Evolutionary conservation across 139 green algal species (phyloP).

Genomic region (Chlorella ohadii): DNA sequence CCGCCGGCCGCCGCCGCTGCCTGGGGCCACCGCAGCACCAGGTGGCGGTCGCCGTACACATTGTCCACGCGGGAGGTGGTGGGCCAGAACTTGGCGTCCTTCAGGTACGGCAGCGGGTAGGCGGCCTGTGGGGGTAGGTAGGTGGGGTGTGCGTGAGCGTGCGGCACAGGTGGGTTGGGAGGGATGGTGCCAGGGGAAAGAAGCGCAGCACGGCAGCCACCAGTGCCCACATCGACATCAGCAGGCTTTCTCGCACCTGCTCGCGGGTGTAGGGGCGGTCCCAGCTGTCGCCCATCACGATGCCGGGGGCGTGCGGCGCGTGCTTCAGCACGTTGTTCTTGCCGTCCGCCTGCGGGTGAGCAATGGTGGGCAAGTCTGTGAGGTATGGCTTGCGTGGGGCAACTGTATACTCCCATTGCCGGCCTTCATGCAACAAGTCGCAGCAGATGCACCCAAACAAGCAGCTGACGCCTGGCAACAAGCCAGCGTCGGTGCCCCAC

Average conservation of each 20-base stretch:
- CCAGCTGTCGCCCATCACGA: slow-evolving; percentile 90
- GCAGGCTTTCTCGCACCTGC: slow-evolving; percentile 43
- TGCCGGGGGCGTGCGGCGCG: slow-evolving; percentile 86
- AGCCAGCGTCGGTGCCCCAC: too few species aligned
- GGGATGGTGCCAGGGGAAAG: neutral
- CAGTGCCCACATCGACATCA: too few species aligned
- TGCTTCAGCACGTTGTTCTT: slow-evolving; percentile 96
- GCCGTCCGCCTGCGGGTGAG: slow-evolving; percentile 35
- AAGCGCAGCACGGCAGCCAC: neutral
- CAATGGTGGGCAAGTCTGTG: too few species aligned
- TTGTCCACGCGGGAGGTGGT: slow-evolving; percentile 94
- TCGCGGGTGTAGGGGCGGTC: slow-evolving; percentile 93
- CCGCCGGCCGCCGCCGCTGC: neutral
- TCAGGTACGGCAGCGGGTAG: slow-evolving; percentile 93
- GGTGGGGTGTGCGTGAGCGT: too few species aligned
- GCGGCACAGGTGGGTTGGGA: too few species aligned
- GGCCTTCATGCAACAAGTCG: too few species aligned
- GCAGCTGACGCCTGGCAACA: too few species aligned
- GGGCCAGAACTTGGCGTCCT: slow-evolving; percentile 98
- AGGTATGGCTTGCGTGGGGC: too few species aligned
- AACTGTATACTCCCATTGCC: too few species aligned
- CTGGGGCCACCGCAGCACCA: slow-evolving; percentile 29
- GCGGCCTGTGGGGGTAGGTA: slow-evolving; percentile 70
- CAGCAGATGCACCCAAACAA: too few species aligned
- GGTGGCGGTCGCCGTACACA: slow-evolving; percentile 91